Evolutionary conservation across 345 rosid genomes (phyloP).

Genomic region (Dimocarpus longan): DNA sequence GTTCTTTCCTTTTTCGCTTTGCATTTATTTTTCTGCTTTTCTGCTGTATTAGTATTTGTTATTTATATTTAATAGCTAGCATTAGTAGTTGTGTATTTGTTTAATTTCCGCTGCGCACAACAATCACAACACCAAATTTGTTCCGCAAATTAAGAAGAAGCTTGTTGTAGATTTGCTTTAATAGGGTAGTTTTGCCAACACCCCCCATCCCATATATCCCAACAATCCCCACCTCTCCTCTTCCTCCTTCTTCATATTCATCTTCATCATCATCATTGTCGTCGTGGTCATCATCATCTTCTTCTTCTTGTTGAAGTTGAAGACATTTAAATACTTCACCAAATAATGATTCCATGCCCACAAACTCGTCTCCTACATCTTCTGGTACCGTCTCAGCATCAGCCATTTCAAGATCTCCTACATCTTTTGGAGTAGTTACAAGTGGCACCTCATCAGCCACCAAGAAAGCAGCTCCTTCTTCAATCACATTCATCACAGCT

Average conservation of each 20-base stretch:
- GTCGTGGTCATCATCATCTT: too few species aligned
- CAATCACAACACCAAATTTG: neutral
- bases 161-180: neutral
- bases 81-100: too few species aligned
- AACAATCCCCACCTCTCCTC: neutral
- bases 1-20: too few species aligned
- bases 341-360: neutral
- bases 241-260: too few species aligned
- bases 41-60: too few species aligned
- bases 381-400: neutral
- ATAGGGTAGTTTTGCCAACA: neutral
- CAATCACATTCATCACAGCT: neutral
- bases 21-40: too few species aligned
- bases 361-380: neutral
- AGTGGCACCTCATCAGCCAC: neutral
- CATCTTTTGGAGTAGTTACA: too few species aligned
- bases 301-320: neutral
- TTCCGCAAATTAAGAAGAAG: neutral
- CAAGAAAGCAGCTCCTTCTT: neutral
- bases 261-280: too few species aligned
- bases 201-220: neutral
- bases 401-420: neutral
- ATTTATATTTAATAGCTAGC: too few species aligned
- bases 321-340: neutral
- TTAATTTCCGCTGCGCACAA: too few species aligned